Percentiles rank a stretch among this genome's conserved stretches.
Evolutionary conservation across 257 asterid genomes (phyloP).

Genomic region (Przewalskia tangutica): DNA sequence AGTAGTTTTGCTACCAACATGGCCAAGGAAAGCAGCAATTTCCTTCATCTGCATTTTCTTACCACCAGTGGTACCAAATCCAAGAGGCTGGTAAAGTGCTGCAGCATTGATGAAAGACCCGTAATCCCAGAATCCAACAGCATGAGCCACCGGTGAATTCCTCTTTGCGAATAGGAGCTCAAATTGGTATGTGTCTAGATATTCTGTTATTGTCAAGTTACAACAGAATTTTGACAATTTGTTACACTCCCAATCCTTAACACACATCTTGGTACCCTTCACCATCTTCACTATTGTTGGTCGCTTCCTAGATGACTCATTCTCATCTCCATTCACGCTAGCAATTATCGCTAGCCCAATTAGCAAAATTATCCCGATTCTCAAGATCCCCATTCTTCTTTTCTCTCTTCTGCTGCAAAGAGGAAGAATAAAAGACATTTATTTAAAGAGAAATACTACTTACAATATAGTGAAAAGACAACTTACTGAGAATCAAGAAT

Average conservation of each 20-base stretch:
- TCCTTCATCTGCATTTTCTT: constrained; percentile 57
- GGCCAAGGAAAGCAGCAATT: constrained; percentile 72
- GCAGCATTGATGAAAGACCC: constrained; percentile 64
- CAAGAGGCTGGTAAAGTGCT: constrained; percentile 56
- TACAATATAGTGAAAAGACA: background rate
- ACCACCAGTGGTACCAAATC: constrained; percentile 88
- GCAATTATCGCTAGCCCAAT: background rate
- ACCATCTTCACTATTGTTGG: constrained; percentile 40
- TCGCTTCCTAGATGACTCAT: constrained; percentile 19
- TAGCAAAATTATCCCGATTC: constrained; percentile 16
- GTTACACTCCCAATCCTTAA: constrained; percentile 72
- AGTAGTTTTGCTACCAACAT: constrained; percentile 69
- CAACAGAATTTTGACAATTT: constrained; percentile 54
- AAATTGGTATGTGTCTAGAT: constrained; percentile 58
- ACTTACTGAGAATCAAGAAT: background rate
- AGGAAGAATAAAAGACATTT: background rate
- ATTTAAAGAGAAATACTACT: background rate
- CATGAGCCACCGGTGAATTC: constrained; percentile 64
- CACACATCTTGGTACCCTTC: constrained; percentile 59
- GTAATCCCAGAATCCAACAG: constrained; percentile 79
- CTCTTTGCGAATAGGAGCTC: constrained; percentile 63
- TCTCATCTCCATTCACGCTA: constrained; percentile 12
- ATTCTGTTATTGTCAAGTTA: constrained; percentile 64
- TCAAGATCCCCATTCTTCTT: background rate
- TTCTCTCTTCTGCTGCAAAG: background rate